These are phyloP conservation scores for Fusarium praegraminearum DNA, from an alignment of 2,329 filamentous ascomycete species.

Conservation along the genomic window DNA sequence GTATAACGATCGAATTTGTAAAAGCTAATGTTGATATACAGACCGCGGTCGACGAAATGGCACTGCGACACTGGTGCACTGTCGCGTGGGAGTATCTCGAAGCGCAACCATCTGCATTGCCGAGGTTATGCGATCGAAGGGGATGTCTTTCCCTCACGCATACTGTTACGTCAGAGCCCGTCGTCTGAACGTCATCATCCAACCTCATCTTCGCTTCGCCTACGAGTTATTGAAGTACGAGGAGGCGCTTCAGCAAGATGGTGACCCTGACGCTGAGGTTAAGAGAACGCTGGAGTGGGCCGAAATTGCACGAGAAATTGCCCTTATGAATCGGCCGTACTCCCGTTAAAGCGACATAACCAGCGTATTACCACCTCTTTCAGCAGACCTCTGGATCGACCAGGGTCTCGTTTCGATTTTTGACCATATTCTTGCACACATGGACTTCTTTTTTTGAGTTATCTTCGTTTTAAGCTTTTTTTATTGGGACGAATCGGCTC, in stretches of 20 bases:
- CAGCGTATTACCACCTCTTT: not conserved
- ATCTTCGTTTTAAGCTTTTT: not conserved
- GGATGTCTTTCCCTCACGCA: conserved; percentile 87
- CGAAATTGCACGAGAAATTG: conserved; percentile 88
- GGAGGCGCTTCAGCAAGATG: conserved; percentile 73
- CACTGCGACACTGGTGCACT: conserved; percentile 92
- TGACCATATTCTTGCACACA: not conserved
- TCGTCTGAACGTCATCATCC: conserved; percentile 96
- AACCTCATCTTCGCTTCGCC: conserved; percentile 93
- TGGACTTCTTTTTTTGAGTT: conserved; percentile 1
- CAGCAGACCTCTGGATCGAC: not conserved
- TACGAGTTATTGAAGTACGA: conserved; percentile 98
- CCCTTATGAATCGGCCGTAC: conserved; percentile 96
- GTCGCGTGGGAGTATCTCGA: conserved; percentile 92
- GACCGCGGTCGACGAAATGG: conserved; percentile 82
- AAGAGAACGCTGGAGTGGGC: conserved; percentile 91
- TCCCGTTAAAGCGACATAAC: conserved; percentile 64
- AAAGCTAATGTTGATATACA: conserved; percentile 54
- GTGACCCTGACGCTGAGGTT: conserved; percentile 58
- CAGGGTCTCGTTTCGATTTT: not conserved
- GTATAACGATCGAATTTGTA: not conserved
- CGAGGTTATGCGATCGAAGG: conserved; percentile 90
- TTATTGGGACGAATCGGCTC: not conserved
- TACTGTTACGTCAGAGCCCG: conserved; percentile 97
- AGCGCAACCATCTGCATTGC: conserved; percentile 98